phyloP scores from a whole-genome alignment of 1,284 basidiomycete genomes.

The Ceratobasidium sp. region DNA sequence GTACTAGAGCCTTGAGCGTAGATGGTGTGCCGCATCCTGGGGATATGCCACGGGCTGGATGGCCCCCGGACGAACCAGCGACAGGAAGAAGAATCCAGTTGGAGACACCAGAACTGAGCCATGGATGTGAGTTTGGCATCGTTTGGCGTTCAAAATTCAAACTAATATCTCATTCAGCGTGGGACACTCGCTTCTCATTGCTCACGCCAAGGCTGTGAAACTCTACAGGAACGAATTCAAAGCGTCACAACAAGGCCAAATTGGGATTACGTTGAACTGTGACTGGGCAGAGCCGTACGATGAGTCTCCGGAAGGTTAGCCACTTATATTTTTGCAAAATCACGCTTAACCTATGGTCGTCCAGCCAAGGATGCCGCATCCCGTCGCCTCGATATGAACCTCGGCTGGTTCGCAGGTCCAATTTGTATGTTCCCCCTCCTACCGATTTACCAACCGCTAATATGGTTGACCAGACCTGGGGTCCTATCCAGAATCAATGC shows the following conservation, averaged over 20 bases:
- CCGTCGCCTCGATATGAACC: conserved; percentile 59
- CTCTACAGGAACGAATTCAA: conserved; percentile 68
- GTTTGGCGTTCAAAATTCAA: conserved; percentile 3
- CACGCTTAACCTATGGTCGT: no score
- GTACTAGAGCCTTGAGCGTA: no score
- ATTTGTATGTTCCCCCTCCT: conserved; percentile 15
- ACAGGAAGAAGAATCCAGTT: conserved; percentile 59
- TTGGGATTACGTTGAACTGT: conserved; percentile 77
- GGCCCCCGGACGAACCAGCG: conserved; percentile 69
- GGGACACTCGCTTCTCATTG: conserved; percentile 68
- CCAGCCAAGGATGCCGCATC: conserved; percentile 41
- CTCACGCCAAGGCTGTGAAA: conserved; percentile 70
- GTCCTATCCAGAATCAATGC: conserved; percentile 68
- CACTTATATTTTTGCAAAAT: no score
- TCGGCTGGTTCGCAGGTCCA: conserved; percentile 47
- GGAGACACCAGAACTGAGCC: conserved; percentile 71
- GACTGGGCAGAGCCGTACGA: conserved; percentile 74
- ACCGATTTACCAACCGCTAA: no score
- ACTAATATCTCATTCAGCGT: no score
- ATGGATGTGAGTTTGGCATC: conserved; percentile 63
- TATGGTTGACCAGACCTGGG: conserved; percentile 74
- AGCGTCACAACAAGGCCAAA: conserved; percentile 60
- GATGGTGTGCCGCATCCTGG: conserved; percentile 67
- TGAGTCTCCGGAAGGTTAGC: conserved; percentile 63
- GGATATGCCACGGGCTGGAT: conserved; percentile 70